Evolutionary conservation across 345 rosid genomes (phyloP), one percentile per base, ranked within the genome.

Genomic region (Punica granatum): DNA sequence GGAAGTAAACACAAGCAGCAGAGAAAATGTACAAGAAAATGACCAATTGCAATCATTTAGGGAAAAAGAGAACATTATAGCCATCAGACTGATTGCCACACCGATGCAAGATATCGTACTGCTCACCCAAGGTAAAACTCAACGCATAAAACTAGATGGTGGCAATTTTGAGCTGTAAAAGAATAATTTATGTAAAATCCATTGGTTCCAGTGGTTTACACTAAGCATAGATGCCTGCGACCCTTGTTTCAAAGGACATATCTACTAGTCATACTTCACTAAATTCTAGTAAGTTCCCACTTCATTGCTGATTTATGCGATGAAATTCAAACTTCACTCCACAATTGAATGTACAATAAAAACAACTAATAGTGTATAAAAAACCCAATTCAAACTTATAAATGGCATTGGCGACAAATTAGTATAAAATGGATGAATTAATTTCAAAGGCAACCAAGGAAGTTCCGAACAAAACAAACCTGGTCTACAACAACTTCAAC

Each of bases 401-500:
- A 51, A 25, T 51, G 30, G 28, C 21, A 30, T 32, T 18, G 26
- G 5, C 3, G 23, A 62, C 41, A 34, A n/a, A 62, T 23, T 34
- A 21, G 16, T 14, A 13, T 5, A 16, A 35, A 35, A 33, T 1
- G 12, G 28, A 34, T 5, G 26, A 9, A 62, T 15, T 33, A 6
- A 33, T 19, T 39, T 62, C 1, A 26, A 59, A 16, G 39, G 28
- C 18, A 26, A 34, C 64, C 19, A 31, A 63, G n/a, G 35, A 36
- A n/a, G 16, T 11, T 14, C 39, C 30, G 41, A 72, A 54, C 41
- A 42, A 46, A 64, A 32, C 72, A 53, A 53, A 93, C 98, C 97
- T 93, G 98, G 80, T 90, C 98, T 6, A 94, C 92, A 44, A 93
- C 96, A 64, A 87, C 92, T 81, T 89, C 96, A 42, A 93, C 94